Evolutionary conservation across 306 rosid species (phyloP).

Genomic region (Lathyrus tuberosus): DNA sequence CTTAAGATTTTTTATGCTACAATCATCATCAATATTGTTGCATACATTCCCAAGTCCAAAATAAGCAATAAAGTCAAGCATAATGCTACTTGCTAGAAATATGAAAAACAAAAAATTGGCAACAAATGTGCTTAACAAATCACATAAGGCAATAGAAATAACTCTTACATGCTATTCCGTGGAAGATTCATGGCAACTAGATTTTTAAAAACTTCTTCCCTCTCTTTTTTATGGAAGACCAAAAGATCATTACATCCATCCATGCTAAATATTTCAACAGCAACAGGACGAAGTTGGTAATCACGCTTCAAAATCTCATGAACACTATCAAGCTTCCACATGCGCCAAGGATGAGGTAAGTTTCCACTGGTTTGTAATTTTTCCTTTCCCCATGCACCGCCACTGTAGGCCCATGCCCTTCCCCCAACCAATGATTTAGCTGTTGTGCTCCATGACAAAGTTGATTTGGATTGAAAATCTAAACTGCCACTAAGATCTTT

Average conservation of each 20-base stretch:
- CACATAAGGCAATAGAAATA: constrained; percentile 25
- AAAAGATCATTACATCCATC: constrained; percentile 99
- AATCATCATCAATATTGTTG: constrained; percentile 32
- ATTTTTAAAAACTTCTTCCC: constrained; percentile 95
- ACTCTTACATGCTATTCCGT: constrained; percentile 88
- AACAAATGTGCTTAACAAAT: constrained; percentile 33
- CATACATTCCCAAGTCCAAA: constrained; percentile 18
- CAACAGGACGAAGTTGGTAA: constrained; percentile 99
- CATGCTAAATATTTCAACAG: constrained; percentile 99
- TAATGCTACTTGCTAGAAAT: constrained; percentile 11
- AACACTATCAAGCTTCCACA: constrained; percentile 99
- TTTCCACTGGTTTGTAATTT: constrained; percentile 78
- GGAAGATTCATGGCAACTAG: constrained; percentile 96
- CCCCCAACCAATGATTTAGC: constrained; percentile 82
- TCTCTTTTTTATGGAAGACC: constrained; percentile 97
- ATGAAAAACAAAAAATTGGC: constrained; percentile 12
- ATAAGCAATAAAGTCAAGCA: constrained; percentile 31
- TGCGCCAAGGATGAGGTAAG: constrained; percentile 91
- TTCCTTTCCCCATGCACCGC: constrained; percentile 99
- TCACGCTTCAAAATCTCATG: constrained; percentile 99
- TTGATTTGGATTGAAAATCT: constrained; percentile 89
- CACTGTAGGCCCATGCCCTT: constrained; percentile 99
- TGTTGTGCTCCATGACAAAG: constrained; percentile 66
- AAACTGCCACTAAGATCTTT: constrained; percentile 65
- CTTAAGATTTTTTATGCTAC: constrained; percentile 18